A percentile compares a stretch with the other conserved stretches of the same genome.
These are phyloP conservation scores for Eucalyptus tenuipes DNA, from an alignment of 345 rosid species.

Conservation along the genomic window DNA sequence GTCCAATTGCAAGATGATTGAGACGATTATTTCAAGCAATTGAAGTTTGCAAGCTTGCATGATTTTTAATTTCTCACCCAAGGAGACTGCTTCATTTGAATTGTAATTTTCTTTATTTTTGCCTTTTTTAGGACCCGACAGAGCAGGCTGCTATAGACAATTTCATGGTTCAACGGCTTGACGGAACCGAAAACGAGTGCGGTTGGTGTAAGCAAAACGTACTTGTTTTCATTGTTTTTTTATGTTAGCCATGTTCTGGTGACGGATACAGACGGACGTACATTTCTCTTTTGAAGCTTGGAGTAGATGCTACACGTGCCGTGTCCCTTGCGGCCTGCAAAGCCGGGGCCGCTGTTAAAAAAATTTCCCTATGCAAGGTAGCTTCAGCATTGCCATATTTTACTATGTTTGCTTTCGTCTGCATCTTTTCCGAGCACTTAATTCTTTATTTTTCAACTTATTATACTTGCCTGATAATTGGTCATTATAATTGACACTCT, in stretches of 20 bases:
- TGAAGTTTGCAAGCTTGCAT: neutral
- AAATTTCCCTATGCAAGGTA: slow-evolving; percentile 79
- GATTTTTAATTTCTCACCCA: neutral
- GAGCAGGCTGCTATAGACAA: slow-evolving; percentile 74
- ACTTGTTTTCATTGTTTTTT: neutral
- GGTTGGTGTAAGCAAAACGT: slow-evolving; percentile 99
- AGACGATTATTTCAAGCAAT: neutral
- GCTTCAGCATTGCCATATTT: neutral
- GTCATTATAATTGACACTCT: neutral
- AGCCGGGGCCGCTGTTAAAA: slow-evolving; percentile 60
- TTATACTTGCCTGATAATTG: neutral
- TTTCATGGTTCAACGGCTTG: slow-evolving; percentile 83
- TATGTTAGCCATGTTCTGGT: neutral
- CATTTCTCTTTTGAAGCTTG: slow-evolving; percentile 32
- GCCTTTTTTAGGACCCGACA: slow-evolving; percentile 56
- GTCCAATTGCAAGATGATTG: neutral
- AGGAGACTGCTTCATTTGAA: neutral
- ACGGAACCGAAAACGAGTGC: slow-evolving; percentile 94
- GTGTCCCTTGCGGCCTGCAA: slow-evolving; percentile 92
- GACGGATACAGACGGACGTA: neutral
- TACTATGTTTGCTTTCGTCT: neutral
- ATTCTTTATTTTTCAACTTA: neutral
- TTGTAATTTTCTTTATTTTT: neutral
- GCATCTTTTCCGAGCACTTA: neutral
- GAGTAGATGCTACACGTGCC: slow-evolving; percentile 83